Percentiles rank a stretch among this genome's conserved stretches.
Conservation (phyloP, 1,284 basidiomycete species). For the Fomitopsis palustris region DNA sequence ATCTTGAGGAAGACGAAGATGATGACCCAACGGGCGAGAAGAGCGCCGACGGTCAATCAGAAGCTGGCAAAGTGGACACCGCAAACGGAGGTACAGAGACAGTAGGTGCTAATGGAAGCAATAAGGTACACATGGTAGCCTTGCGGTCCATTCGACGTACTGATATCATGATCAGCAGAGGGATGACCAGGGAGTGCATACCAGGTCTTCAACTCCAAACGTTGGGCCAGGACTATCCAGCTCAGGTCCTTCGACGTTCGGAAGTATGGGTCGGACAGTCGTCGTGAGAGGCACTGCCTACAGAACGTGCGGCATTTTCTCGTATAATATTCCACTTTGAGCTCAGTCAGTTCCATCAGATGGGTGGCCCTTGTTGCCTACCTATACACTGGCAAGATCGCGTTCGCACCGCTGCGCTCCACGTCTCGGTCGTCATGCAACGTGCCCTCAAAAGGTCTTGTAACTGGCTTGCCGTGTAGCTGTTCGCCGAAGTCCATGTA, state of each 20-base stretch:
- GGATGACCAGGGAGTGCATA: too few relatives aligned
- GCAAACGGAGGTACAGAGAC: background rate
- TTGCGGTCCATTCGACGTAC: background rate
- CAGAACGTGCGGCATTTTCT: slow-evolving; percentile 4
- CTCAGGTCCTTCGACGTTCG: background rate
- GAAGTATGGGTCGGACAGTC: background rate
- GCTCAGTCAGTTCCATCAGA: background rate
- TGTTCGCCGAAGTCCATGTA: slow-evolving; percentile 14
- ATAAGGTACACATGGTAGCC: background rate
- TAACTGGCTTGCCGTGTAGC: background rate
- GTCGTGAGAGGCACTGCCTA: slow-evolving; percentile 3
- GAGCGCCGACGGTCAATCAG: background rate
- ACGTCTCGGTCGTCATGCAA: background rate
- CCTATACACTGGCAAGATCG: slow-evolving; percentile 9
- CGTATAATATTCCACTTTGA: background rate
- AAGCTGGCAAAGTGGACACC: background rate
- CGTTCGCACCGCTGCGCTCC: slow-evolving; percentile 9
- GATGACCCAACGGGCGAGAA: background rate
- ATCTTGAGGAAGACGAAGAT: slow-evolving; percentile 5
- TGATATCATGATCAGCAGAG: too few relatives aligned
- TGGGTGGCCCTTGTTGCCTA: slow-evolving; percentile 11
- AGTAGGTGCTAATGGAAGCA: too few relatives aligned
- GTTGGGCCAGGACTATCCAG: too few relatives aligned
- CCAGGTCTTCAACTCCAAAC: too few relatives aligned
- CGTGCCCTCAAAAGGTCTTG: background rate